Evolutionary conservation across 2,329 filamentous ascomycete genomes (phyloP).

Genomic region (Metarhizium rileyi): DNA sequence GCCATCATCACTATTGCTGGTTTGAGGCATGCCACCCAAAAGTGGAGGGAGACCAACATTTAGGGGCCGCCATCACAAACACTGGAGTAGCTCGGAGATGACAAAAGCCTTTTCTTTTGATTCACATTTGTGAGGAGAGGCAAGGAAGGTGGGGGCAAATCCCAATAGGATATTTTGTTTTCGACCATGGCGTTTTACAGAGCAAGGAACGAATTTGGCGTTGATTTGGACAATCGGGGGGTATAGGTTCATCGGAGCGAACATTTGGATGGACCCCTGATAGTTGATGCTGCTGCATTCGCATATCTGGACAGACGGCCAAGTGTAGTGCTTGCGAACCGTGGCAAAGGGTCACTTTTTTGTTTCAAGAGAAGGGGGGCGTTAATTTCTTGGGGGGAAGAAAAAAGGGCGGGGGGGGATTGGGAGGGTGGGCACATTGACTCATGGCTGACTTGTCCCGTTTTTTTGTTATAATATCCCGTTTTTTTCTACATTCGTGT

Average conservation of each 20-base stretch:
- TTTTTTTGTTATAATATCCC: conserved; percentile 1
- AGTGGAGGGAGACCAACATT: background rate
- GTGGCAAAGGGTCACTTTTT: background rate
- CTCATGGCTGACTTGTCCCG: conserved; percentile 2
- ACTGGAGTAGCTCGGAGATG: background rate
- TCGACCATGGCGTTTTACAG: conserved; percentile 2
- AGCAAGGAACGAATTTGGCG: conserved; percentile 1
- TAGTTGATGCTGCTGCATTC: conserved; percentile 2
- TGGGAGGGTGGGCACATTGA: background rate
- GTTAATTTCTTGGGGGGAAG: too few relatives aligned
- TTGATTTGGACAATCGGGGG: conserved; percentile 4
- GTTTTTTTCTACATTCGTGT: conserved; percentile 2
- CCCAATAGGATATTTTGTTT: background rate
- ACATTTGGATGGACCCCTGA: background rate
- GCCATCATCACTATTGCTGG: background rate
- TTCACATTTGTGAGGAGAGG: background rate
- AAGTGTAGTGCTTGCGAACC: background rate
- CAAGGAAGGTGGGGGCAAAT: background rate
- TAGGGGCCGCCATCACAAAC: background rate
- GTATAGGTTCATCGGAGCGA: background rate
- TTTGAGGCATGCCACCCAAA: background rate
- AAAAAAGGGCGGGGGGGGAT: too few relatives aligned
- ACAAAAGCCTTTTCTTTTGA: background rate
- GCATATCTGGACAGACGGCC: conserved; percentile 2
- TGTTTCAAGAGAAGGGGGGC: conserved; percentile 2